These are phyloP conservation scores for Xylaria polymorpha DNA, from an alignment of 2,329 filamentous ascomycete species.

Conservation along the genomic window DNA sequence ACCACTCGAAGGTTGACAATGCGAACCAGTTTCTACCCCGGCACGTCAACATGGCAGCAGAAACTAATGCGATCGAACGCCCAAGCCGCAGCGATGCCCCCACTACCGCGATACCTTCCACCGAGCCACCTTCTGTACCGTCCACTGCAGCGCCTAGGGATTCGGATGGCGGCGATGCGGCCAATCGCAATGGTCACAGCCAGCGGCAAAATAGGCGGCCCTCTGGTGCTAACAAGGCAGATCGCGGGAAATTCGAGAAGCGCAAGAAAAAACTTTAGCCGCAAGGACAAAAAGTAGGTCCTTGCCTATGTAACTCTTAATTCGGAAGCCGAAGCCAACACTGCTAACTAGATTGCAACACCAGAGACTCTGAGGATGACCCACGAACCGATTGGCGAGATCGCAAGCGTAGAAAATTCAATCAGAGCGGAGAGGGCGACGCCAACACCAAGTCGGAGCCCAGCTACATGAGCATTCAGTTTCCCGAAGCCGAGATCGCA, in stretches of 20 bases:
- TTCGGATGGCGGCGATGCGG: constrained; percentile 22
- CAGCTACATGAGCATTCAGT: constrained; percentile 68
- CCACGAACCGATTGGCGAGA: constrained; percentile 59
- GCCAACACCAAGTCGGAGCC: constrained; percentile 52
- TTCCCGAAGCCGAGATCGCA: constrained; percentile 83
- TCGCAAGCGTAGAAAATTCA: constrained; percentile 65
- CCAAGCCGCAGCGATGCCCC: constrained; percentile 8
- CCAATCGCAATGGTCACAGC: constrained; percentile 34
- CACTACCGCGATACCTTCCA: constrained; percentile 11
- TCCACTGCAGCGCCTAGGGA: constrained; percentile 18
- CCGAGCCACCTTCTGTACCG: constrained; percentile 19
- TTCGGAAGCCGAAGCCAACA: constrained; percentile 42
- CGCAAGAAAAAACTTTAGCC: constrained; percentile 34
- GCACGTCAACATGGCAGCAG: constrained; percentile 32
- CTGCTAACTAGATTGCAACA: constrained; percentile 60
- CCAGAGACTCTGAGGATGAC: constrained; percentile 64
- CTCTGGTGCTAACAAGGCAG: constrained; percentile 38
- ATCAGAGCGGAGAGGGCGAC: constrained; percentile 47
- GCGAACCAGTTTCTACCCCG: constrained; percentile 16
- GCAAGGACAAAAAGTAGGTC: constrained; percentile 41
- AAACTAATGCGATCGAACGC: constrained; percentile 25
- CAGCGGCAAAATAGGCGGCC: constrained; percentile 38
- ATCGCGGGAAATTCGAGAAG: constrained; percentile 41
- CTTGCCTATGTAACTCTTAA: neutral
- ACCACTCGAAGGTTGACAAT: constrained; percentile 21